Conservation (phyloP, 495 filamentous ascomycete genomes). For the Aspergillus ostianus region DNA sequence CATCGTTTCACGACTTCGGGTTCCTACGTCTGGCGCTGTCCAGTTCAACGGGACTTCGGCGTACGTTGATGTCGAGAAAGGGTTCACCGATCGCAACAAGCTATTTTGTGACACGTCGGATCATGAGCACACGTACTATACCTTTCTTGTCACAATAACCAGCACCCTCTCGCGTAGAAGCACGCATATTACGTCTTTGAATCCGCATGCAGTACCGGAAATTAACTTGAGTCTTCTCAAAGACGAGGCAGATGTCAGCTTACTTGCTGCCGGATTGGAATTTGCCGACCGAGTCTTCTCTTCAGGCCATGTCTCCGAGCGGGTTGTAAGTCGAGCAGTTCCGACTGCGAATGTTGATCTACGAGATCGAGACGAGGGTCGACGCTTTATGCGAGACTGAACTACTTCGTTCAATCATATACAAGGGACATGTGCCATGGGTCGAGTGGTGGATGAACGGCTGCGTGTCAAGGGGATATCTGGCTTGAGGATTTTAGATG, state of each 20-base stretch:
- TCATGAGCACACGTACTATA: conserved; percentile 3
- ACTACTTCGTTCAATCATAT: conserved; percentile 19
- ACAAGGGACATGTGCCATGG: conserved; percentile 41
- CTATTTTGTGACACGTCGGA: neutral
- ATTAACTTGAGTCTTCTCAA: conserved; percentile 22
- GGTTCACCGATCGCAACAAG: conserved; percentile 2
- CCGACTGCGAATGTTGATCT: conserved; percentile 13
- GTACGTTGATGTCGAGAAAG: neutral
- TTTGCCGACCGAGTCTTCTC: conserved; percentile 18
- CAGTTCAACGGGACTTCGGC: conserved; percentile 10
- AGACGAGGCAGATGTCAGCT: conserved; percentile 27
- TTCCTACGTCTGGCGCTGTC: conserved; percentile 6
- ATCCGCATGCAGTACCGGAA: conserved; percentile 25
- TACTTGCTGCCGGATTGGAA: conserved; percentile 22
- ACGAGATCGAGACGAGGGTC: conserved; percentile 3
- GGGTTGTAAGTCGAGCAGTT: conserved; percentile 9
- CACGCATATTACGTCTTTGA: conserved; percentile 27
- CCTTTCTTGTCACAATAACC: conserved; percentile 17
- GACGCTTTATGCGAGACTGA: conserved; percentile 11
- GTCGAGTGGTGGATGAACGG: conserved; percentile 48
- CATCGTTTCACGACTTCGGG: conserved; percentile 6
- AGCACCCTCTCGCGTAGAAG: conserved; percentile 37
- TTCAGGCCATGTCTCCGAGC: conserved; percentile 10
- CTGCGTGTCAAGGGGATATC: conserved; percentile 47
- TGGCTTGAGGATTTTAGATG: conserved; percentile 53